phyloP scores from a whole-genome alignment of 2,329 filamentous ascomycete genomes.

The Ophiostoma pallidulum region DNA sequence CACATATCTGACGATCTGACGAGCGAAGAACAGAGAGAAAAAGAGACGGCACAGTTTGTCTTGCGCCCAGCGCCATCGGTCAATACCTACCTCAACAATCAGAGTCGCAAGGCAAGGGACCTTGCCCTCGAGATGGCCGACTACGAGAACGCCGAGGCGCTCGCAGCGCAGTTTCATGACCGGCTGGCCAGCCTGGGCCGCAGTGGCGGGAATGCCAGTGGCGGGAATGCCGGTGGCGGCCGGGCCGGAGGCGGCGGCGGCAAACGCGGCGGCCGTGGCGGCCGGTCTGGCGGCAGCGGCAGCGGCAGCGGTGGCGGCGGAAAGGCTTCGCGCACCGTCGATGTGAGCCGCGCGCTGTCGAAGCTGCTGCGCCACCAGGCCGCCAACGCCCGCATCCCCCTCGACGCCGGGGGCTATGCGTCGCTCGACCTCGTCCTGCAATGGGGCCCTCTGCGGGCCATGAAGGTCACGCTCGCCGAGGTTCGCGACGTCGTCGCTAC shows the following conservation, averaged over 20 bases:
- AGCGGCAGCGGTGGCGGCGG: slow-evolving; percentile 25
- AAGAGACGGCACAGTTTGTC: too few species aligned
- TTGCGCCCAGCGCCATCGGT: too few species aligned
- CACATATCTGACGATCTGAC: too few species aligned
- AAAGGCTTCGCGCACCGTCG: slow-evolving; percentile 30
- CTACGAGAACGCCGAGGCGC: slow-evolving; percentile 13
- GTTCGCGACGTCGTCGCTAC: slow-evolving; percentile 58
- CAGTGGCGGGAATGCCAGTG: not conserved
- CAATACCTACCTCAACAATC: too few species aligned
- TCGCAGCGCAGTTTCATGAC: slow-evolving; percentile 15
- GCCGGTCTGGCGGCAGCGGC: slow-evolving; percentile 12
- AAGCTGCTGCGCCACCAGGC: slow-evolving; percentile 48
- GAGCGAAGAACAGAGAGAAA: too few species aligned
- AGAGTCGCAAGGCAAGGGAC: too few species aligned
- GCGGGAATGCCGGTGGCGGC: not conserved
- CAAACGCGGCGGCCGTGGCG: not conserved
- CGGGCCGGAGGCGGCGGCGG: not conserved
- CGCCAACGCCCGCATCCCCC: slow-evolving; percentile 42
- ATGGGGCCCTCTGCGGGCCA: slow-evolving; percentile 51
- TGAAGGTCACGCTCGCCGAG: slow-evolving; percentile 68
- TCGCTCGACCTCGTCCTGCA: slow-evolving; percentile 46
- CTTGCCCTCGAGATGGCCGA: slow-evolving; percentile 7
- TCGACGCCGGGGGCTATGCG: slow-evolving; percentile 52
- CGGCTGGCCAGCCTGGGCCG: slow-evolving; percentile 8
- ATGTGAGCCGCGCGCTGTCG: slow-evolving; percentile 46